Evolutionary conservation across 192 early-diverging fungal species (phyloP).

Genomic region (Rhizoclosmatium globosum): DNA sequence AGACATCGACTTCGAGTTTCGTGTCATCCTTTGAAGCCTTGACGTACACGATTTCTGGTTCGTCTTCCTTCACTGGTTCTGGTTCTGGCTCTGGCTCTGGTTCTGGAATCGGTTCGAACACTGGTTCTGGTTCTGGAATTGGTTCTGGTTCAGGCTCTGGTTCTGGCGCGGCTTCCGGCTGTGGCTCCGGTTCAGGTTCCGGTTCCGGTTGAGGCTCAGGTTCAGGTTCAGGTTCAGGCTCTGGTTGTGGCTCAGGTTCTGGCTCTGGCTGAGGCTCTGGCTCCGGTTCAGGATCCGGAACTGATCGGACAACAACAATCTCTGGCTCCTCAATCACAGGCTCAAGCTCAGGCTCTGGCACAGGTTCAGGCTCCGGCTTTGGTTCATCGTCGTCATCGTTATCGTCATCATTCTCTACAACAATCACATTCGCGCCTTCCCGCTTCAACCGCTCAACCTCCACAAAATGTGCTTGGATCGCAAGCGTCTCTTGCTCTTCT

Average conservation of each 20-base stretch:
- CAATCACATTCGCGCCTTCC: background rate
- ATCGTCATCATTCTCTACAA: background rate
- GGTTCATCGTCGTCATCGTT: background rate
- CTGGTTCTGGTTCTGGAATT: background rate
- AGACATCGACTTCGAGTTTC: constrained; percentile 12
- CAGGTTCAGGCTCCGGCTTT: background rate
- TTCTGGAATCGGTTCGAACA: too few relatives aligned
- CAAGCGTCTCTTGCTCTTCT: background rate
- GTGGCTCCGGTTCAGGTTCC: background rate
- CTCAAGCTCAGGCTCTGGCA: background rate
- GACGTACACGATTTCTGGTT: background rate
- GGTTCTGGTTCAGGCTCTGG: background rate
- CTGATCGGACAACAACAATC: background rate
- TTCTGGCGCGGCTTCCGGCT: background rate
- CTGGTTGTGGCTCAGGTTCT: background rate
- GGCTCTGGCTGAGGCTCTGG: background rate
- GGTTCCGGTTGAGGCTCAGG: background rate
- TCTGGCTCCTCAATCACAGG: background rate
- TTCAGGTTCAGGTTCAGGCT: background rate
- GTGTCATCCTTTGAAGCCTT: background rate
- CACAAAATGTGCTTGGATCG: background rate
- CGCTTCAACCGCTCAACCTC: background rate
- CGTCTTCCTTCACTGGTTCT: too few relatives aligned
- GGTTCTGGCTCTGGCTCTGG: too few relatives aligned
- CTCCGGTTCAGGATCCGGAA: background rate